Evolutionary conservation across 2,329 filamentous ascomycete genomes (phyloP).

Genomic region (Gnomoniopsis smithogilvyi): DNA sequence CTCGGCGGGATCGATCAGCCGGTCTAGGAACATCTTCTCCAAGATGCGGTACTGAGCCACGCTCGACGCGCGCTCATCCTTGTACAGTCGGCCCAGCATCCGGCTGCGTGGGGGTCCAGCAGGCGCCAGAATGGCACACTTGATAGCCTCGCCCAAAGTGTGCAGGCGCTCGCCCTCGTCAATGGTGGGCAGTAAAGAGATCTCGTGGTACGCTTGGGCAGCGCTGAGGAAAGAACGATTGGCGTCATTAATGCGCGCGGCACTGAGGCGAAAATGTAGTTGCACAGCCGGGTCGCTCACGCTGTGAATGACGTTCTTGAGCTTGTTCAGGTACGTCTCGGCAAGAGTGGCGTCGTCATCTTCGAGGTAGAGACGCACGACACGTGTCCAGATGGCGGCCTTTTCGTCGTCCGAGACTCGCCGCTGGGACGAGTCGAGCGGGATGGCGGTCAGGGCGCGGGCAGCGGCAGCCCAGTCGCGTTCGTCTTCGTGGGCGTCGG

Average conservation of each 20-base stretch:
- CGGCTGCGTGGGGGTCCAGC: slow-evolving; percentile 82
- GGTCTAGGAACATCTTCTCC: slow-evolving; percentile 96
- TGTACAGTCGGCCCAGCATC: slow-evolving; percentile 80
- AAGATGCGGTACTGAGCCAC: slow-evolving; percentile 82
- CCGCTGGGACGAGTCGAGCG: slow-evolving; percentile 84
- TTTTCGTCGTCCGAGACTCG: slow-evolving; percentile 79
- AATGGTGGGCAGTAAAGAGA: slow-evolving; percentile 75
- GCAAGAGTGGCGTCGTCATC: slow-evolving; percentile 86
- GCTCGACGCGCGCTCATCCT: slow-evolving; percentile 77
- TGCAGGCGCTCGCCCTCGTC: slow-evolving; percentile 82
- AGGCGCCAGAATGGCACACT: slow-evolving; percentile 87
- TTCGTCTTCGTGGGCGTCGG: slow-evolving; percentile 75
- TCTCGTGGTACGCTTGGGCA: slow-evolving; percentile 80
- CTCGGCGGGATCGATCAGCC: slow-evolving; percentile 76
- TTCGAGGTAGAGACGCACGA: slow-evolving; percentile 91
- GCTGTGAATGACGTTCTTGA: slow-evolving; percentile 86
- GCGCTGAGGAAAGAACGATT: slow-evolving; percentile 87
- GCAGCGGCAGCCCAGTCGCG: slow-evolving; percentile 82
- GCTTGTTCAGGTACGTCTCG: slow-evolving; percentile 86
- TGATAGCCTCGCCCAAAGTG: slow-evolving; percentile 82
- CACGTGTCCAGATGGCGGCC: slow-evolving; percentile 85
- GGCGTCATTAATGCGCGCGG: slow-evolving; percentile 89
- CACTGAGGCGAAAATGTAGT: slow-evolving; percentile 84
- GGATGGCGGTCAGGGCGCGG: slow-evolving; percentile 74
- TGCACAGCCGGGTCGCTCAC: slow-evolving; percentile 71